A percentile compares a stretch with the other conserved stretches of the same genome.
phyloP scores from a whole-genome alignment of 169 alveolate genomes.

The Plasmodium chabaudi region DNA sequence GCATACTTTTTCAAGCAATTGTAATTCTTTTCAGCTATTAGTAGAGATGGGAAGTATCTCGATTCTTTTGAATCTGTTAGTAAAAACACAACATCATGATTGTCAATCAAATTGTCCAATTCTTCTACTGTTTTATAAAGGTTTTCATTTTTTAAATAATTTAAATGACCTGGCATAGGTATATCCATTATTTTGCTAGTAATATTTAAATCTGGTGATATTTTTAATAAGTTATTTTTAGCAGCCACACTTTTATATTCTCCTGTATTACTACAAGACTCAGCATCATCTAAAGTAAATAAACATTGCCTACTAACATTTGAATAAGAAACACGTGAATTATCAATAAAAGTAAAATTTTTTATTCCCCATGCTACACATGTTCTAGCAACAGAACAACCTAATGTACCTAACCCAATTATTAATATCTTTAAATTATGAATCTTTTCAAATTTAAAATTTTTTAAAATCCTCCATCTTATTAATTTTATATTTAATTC shows the following conservation, averaged over 20 bases:
- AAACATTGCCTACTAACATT: constrained; percentile 81
- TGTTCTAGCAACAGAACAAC: constrained; percentile 81
- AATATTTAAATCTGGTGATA: constrained; percentile 80
- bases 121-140: constrained; percentile 23
- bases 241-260: constrained; percentile 80
- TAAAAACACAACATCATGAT: constrained; percentile 81
- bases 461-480: constrained; percentile 82
- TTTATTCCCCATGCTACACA: constrained; percentile 84
- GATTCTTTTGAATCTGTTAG: constrained; percentile 86
- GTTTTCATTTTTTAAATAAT: constrained; percentile 45
- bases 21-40: constrained; percentile 74
- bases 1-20: constrained; percentile 17
- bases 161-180: constrained; percentile 85
- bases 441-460: constrained; percentile 76
- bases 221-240: constrained; percentile 67
- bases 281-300: constrained; percentile 59
- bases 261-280: constrained; percentile 16
- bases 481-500: constrained; percentile 81
- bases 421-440: constrained; percentile 74
- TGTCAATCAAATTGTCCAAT: constrained; percentile 55
- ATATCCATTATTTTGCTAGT: constrained; percentile 66
- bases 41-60: constrained; percentile 83
- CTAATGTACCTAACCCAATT: constrained; percentile 86
- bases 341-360: constrained; percentile 77
- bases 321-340: constrained; percentile 78